A percentile compares a stretch with the other conserved stretches of the same genome.
These are phyloP conservation scores for Epichloe amarillans DNA, from an alignment of 2,329 filamentous ascomycete species.

Conservation along the genomic window DNA sequence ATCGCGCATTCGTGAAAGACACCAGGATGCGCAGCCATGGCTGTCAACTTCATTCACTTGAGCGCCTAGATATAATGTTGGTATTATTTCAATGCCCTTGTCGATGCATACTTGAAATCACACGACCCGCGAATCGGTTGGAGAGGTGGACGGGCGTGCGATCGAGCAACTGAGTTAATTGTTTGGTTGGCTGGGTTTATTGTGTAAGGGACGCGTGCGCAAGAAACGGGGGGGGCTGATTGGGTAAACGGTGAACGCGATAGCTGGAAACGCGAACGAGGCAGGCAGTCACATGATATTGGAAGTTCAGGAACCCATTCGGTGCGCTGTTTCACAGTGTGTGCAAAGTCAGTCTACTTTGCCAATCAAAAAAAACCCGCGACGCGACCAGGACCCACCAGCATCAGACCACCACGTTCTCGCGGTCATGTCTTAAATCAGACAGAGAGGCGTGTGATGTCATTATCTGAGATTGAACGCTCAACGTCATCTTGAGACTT, in stretches of 20 bases:
- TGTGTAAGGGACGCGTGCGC: background rate
- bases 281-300: constrained; percentile 23
- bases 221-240: background rate
- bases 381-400: background rate
- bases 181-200: background rate
- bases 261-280: constrained; percentile 20
- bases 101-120: background rate
- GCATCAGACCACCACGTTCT: background rate
- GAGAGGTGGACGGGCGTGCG: no score
- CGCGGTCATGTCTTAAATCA: background rate
- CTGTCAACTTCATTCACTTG: background rate
- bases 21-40: constrained; percentile 18
- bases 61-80: background rate
- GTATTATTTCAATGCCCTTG: background rate
- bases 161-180: no score
- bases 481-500: background rate
- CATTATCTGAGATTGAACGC: background rate
- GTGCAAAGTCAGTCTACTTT: background rate
- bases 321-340: rapidly evolving
- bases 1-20: constrained; percentile 30
- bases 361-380: background rate
- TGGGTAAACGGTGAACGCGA: background rate
- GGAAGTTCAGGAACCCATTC: background rate
- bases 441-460: no score
- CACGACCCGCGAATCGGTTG: no score